Percentiles rank a stretch among this genome's conserved stretches.
These are phyloP conservation scores for Mycena crocata DNA, from an alignment of 768 basidiomycete genomes.

Conservation along the genomic window DNA sequence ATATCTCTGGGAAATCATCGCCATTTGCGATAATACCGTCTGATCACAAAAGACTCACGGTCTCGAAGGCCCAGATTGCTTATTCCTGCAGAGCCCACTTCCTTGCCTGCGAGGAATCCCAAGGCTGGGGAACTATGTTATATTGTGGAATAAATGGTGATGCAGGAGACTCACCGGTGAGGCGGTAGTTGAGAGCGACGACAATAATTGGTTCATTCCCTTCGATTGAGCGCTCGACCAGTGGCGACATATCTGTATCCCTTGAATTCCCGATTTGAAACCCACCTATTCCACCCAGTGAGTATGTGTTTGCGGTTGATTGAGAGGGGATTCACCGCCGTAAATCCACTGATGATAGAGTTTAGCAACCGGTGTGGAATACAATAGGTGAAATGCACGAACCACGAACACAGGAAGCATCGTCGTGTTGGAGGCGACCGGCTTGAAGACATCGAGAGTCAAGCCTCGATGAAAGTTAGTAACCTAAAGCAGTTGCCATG, in stretches of 20 bases:
- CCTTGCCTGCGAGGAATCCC: constrained; percentile 18
- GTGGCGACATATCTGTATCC: neutral
- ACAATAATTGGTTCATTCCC: constrained; percentile 14
- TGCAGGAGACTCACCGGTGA: neutral
- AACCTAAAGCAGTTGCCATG: neutral
- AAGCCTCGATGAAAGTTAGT: constrained; percentile 3
- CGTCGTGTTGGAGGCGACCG: neutral
- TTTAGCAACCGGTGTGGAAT: neutral
- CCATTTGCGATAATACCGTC: neutral
- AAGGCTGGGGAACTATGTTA: neutral
- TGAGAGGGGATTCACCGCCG: neutral
- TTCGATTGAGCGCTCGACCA: constrained; percentile 15
- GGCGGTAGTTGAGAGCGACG: constrained; percentile 11
- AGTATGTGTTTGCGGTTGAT: neutral
- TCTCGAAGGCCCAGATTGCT: constrained; percentile 18
- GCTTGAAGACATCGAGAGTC: constrained; percentile 11
- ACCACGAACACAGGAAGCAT: constrained; percentile 20
- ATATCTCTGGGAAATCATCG: constrained; percentile 42
- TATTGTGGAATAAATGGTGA: neutral
- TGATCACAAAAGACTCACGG: constrained; percentile 14
- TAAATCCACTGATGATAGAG: neutral
- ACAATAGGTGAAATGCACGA: neutral
- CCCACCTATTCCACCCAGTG: neutral
- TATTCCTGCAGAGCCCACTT: constrained; percentile 13
- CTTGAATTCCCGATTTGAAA: constrained; percentile 11